Percentiles rank a stretch among this genome's conserved stretches.
Conservation (phyloP, 1,139 yeast genomes). For the Geotrichum cucujoidarum region DNA sequence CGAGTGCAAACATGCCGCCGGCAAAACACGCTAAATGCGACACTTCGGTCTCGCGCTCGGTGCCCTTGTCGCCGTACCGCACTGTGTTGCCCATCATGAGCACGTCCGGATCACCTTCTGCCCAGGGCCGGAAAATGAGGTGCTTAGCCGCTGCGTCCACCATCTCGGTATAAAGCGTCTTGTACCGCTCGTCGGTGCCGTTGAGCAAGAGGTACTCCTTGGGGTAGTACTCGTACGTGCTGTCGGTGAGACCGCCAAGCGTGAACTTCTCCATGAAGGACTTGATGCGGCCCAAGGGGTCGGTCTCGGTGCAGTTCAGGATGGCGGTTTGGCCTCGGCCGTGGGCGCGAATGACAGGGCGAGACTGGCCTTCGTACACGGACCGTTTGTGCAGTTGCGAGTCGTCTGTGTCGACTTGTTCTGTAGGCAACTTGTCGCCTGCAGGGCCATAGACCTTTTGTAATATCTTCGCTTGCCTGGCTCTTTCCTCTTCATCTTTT, state of each 20-base stretch:
- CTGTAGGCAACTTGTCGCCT: background rate
- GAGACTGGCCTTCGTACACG: background rate
- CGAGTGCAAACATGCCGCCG: conserved; percentile 69
- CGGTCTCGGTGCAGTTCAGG: background rate
- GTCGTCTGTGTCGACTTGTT: background rate
- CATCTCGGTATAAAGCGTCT: conserved; percentile 38
- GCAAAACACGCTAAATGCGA: conserved; percentile 67
- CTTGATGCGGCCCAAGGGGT: background rate
- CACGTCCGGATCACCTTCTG: conserved; percentile 43
- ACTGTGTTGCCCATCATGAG: conserved; percentile 40
- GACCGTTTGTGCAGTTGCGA: background rate
- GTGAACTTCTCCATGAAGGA: conserved; percentile 3
- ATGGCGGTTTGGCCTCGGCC: background rate
- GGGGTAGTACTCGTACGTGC: conserved; percentile 63
- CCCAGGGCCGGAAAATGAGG: conserved; percentile 44
- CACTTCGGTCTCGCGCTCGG: conserved; percentile 32
- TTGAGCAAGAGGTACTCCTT: conserved; percentile 53
- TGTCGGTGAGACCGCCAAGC: conserved; percentile 62
- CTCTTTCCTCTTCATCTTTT: background rate
- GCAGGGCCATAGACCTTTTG: background rate
- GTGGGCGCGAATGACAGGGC: background rate
- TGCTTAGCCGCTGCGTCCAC: conserved; percentile 39
- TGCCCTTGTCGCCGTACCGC: background rate
- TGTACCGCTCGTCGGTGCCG: conserved; percentile 41
- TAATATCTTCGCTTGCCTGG: background rate